Conservation (phyloP, 805 yeast species). For the Hanseniaspora thailandica region DNA sequence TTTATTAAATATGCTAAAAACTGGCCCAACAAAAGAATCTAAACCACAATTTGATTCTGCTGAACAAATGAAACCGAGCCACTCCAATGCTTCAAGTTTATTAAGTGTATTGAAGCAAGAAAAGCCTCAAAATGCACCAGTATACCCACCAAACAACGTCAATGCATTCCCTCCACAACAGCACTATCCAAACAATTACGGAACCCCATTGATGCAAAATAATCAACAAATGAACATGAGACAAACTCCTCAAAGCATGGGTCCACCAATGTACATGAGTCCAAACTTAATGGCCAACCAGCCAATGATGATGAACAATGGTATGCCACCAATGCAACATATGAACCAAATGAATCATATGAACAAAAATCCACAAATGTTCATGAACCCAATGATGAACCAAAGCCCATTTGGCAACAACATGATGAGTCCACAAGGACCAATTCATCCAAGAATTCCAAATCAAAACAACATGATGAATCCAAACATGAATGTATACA, state of each 20-base stretch:
- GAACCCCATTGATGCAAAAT: not conserved
- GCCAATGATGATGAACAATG: conserved; percentile 3
- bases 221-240: conserved; percentile 1
- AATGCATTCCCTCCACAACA: not conserved
- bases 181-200: not conserved
- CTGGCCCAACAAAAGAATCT: conserved; percentile 33
- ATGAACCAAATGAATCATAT: not conserved
- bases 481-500: not conserved
- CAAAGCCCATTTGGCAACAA: not conserved
- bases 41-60: conserved; percentile 49
- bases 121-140: not conserved
- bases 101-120: conserved; percentile 6
- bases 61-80: conserved; percentile 25
- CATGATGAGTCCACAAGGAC: not conserved
- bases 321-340: not conserved
- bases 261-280: not conserved
- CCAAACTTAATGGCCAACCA: conserved; percentile 2
- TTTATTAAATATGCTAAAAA: not conserved
- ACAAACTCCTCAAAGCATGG: conserved; percentile 1
- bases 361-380: not conserved
- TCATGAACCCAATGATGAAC: conserved; percentile 15
- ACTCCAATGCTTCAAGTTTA: conserved; percentile 1
- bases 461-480: conserved; percentile 5
- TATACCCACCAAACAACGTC: not conserved
- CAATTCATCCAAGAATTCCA: not conserved